Evolutionary conservation across 1,139 yeast genomes (phyloP).

Genomic region (Blastobotrys ciferrii): DNA sequence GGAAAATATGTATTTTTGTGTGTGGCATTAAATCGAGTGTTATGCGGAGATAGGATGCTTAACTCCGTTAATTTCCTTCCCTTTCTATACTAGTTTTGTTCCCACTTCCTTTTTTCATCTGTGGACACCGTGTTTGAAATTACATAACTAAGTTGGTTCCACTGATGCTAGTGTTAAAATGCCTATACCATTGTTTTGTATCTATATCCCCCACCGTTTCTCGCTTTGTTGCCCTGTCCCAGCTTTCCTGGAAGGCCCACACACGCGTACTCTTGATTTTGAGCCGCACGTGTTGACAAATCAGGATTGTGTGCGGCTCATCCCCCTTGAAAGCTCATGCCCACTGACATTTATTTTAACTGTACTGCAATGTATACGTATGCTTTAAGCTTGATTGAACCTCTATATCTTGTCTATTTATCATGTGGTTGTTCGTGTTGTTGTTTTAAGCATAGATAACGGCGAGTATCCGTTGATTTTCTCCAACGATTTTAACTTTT

Average conservation of each 20-base stretch:
- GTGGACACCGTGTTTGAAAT: background rate
- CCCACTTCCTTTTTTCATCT: background rate
- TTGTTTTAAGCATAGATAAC: too few species aligned
- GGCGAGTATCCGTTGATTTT: too few species aligned
- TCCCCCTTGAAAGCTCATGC: too few species aligned
- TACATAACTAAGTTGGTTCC: background rate
- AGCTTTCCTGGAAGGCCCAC: background rate
- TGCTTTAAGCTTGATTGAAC: too few species aligned
- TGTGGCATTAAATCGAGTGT: background rate
- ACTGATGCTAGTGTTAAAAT: background rate
- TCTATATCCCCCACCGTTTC: background rate
- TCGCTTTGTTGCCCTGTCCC: background rate
- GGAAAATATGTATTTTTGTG: background rate
- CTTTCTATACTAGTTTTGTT: too few species aligned
- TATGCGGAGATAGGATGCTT: background rate
- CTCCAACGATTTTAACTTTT: too few species aligned
- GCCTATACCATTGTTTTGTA: background rate
- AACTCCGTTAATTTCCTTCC: background rate
- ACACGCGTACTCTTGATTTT: background rate
- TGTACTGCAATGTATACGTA: too few species aligned
- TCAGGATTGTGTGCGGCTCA: background rate
- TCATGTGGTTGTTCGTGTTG: too few species aligned
- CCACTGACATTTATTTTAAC: too few species aligned
- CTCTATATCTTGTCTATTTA: too few species aligned
- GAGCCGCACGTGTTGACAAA: background rate